Percentiles rank a stretch among this genome's conserved stretches.
Evolutionary conservation across 352 stramenopile species (phyloP).

Genomic region (Globisporangium echinulatum): DNA sequence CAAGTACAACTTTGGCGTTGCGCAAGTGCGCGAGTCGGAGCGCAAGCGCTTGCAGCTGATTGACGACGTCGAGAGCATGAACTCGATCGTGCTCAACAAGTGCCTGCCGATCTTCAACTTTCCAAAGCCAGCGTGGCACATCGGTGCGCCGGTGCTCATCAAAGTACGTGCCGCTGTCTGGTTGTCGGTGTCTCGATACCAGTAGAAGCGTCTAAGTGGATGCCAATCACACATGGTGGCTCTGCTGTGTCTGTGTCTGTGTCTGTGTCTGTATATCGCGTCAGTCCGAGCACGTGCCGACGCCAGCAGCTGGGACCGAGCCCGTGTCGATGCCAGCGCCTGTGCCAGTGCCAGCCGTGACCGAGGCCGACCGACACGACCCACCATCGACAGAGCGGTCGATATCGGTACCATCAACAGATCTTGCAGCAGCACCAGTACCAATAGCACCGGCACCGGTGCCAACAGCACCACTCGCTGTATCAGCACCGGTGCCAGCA

Average conservation of each 20-base stretch:
- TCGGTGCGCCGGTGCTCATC: conserved; percentile 21
- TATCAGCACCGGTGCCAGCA: not conserved
- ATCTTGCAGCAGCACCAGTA: not conserved
- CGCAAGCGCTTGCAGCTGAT: conserved; percentile 18
- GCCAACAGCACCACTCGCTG: not conserved
- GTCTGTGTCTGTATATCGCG: not conserved
- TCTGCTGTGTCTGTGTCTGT: not conserved
- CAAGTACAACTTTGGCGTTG: conserved; percentile 15
- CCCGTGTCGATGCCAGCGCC: not conserved
- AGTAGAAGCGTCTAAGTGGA: not conserved
- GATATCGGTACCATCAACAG: not conserved
- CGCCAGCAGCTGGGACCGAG: too few species aligned
- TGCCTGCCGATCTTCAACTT: conserved; percentile 37
- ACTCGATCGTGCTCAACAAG: conserved; percentile 19
- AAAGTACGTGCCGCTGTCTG: conserved; percentile 15
- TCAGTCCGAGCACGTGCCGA: not conserved
- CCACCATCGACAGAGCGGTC: not conserved
- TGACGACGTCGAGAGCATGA: conserved; percentile 25
- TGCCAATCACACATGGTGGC: too few species aligned
- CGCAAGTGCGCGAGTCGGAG: conserved; percentile 22
- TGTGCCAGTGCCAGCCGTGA: not conserved
- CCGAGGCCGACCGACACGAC: not conserved
- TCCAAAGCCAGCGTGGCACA: conserved; percentile 26
- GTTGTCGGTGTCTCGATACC: not conserved
- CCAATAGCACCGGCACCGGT: not conserved